Evolutionary conservation across 2,329 filamentous ascomycete genomes (phyloP).

Genomic region (Bipolaris bicolor): DNA sequence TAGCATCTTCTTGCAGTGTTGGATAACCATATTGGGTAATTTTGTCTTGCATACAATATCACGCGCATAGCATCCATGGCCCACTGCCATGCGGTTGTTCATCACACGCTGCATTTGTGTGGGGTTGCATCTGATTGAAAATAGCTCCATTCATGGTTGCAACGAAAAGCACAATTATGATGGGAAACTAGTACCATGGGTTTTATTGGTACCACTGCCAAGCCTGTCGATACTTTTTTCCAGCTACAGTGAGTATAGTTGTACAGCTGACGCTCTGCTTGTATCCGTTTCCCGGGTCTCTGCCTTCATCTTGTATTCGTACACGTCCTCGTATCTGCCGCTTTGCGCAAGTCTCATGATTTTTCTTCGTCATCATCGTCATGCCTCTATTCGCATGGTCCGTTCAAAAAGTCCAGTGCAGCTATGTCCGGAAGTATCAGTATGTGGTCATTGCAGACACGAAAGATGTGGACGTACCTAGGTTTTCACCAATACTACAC

Average conservation of each 20-base stretch:
- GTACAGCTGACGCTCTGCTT: neutral
- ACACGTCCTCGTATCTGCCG: constrained; percentile 1
- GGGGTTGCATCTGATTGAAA: neutral
- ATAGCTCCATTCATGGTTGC: neutral
- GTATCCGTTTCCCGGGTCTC: neutral
- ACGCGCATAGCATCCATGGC: neutral
- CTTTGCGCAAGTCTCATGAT: neutral
- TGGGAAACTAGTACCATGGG: neutral
- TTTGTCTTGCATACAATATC: neutral
- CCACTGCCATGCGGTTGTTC: neutral
- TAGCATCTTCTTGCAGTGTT: neutral
- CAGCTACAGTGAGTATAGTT: neutral
- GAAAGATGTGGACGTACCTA: constrained; percentile 30
- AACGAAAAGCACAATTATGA: neutral
- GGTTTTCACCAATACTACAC: constrained; percentile 40
- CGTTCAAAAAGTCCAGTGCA: constrained; percentile 21
- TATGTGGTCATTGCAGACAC: neutral
- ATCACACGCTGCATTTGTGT: neutral
- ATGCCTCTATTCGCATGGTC: constrained; percentile 10
- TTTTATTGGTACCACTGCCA: neutral
- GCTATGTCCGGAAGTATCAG: constrained; percentile 14
- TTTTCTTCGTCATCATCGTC: neutral
- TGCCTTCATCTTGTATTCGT: neutral
- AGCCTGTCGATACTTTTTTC: neutral
- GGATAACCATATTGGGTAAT: neutral